Percentiles rank a stretch among this genome's conserved stretches.
Evolutionary conservation across 768 basidiomycete species (phyloP).

Genomic region (Leccinum subtestaceum): DNA sequence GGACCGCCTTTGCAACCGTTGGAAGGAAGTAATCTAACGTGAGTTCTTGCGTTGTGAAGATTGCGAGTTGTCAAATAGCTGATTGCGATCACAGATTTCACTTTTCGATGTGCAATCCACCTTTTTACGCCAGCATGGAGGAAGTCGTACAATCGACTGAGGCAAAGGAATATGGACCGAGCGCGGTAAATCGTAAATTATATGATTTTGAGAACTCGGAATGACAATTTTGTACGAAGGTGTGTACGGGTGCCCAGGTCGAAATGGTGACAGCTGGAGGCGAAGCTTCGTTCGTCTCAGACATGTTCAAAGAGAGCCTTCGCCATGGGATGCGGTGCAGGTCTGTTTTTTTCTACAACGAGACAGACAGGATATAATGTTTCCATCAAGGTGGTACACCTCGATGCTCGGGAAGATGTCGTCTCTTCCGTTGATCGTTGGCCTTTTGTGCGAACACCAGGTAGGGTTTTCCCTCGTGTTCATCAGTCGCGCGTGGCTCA

Average conservation of each 20-base stretch:
- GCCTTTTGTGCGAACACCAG: conserved; percentile 40
- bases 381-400: conserved; percentile 70
- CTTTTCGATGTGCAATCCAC: conserved; percentile 95
- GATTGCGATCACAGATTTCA: conserved; percentile 44
- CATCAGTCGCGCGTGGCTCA: neutral
- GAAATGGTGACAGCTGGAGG: conserved; percentile 93
- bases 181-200: conserved; percentile 51
- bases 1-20: conserved; percentile 44
- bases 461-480: conserved; percentile 7
- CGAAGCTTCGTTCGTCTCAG: conserved; percentile 71
- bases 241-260: conserved; percentile 79
- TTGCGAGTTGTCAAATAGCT: neutral
- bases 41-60: neutral
- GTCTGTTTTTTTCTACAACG: conserved; percentile 34
- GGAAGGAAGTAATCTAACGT: conserved; percentile 10
- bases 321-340: conserved; percentile 48
- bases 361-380: neutral
- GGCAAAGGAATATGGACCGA: conserved; percentile 64
- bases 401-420: conserved; percentile 69
- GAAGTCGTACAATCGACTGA: conserved; percentile 62
- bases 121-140: conserved; percentile 78
- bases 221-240: conserved; percentile 39
- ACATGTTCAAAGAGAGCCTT: conserved; percentile 77
- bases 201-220: neutral
- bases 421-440: conserved; percentile 54